Base-by-base conservation (phyloP, 2,329 filamentous ascomycete species). In the Trichophyton equinum region DNA sequence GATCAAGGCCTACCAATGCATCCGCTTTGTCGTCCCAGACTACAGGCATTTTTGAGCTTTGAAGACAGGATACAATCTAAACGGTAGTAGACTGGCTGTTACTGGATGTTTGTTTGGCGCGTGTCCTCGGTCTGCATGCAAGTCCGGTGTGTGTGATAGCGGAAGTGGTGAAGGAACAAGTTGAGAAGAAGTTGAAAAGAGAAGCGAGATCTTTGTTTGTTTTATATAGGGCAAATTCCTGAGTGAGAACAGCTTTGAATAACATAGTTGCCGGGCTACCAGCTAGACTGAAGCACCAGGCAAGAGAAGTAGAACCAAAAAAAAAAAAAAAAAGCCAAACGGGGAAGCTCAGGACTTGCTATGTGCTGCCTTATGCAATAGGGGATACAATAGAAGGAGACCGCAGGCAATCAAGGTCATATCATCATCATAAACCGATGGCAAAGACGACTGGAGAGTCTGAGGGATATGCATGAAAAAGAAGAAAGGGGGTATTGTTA, bases 211-310 rank as follows among this genome's bases (percentile, higher is more conserved):
- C 13, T 55, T 20, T 53, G 22, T 55, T 55, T 18, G 13, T 9
- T 51, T 51, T 51, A 36, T 55, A 55, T 55, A 55, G 8, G 22
- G 22, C 8, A 36, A 55, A 44, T 18, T 7, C 49, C 25, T 55
- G 33, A 6, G 20, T 20, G 15, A 55, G 27, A 18, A 33, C 51
- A 33, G 25, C 30, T 55, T 36, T 55, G 13, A 55, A 55, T 33
- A 55, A 55, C 49, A 55, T 27, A 44, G 51, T 55, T 55, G 51
- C 51, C 30, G 25, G n/a, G 51, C 15, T 20, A 55, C 51, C 51
- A 36, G 44, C 18, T 25, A 20, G 20, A 11, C 18, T 1, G 33
- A 47, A 11, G n/a, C 44, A 18, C 44, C 18, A 47, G 20, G 44
- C 20, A 47, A 51, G 46, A 27, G 9, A 6, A 15, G 46, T 1